A percentile compares a stretch with the other conserved stretches of the same genome.
Evolutionary conservation across 2,329 filamentous ascomycete species (phyloP).

Genomic region (Penicillium janthinellum): DNA sequence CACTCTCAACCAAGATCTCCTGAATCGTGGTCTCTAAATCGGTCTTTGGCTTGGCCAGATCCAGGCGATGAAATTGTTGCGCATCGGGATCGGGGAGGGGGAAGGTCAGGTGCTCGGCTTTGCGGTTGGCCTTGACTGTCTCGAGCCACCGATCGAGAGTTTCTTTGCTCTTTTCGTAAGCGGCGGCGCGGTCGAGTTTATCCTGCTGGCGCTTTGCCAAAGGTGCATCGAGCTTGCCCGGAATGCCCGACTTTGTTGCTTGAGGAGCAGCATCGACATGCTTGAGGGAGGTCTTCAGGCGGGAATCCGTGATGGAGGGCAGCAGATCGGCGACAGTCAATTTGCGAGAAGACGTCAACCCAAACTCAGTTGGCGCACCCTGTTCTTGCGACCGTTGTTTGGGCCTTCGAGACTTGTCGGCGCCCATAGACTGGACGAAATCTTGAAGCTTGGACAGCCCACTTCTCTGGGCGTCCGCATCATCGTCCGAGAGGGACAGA

Average conservation of each 20-base stretch:
- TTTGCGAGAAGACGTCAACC: conserved; percentile 63
- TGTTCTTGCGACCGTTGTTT: conserved; percentile 57
- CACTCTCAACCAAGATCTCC: conserved; percentile 86
- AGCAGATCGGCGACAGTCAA: conserved; percentile 76
- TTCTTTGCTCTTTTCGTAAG: conserved; percentile 89
- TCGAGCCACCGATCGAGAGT: conserved; percentile 89
- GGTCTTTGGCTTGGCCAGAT: conserved; percentile 66
- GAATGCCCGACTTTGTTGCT: conserved; percentile 58
- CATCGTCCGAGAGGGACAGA: conserved; percentile 45
- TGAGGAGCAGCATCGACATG: conserved; percentile 56
- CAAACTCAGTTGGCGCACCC: conserved; percentile 62
- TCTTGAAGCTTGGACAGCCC: conserved; percentile 67
- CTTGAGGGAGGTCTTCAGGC: conserved; percentile 78
- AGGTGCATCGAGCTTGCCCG: conserved; percentile 77
- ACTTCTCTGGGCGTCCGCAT: conserved; percentile 52
- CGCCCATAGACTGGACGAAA: conserved; percentile 67
- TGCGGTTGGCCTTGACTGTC: conserved; percentile 89
- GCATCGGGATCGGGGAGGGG: conserved; percentile 75
- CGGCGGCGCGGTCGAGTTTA: conserved; percentile 75
- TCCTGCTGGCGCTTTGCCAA: conserved; percentile 85
- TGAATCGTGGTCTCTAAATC: conserved; percentile 86
- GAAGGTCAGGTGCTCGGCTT: conserved; percentile 87
- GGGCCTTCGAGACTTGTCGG: conserved; percentile 39
- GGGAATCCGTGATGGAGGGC: conserved; percentile 69
- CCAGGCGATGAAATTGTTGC: conserved; percentile 57